These are phyloP conservation scores for Sporothrix pallida DNA, from an alignment of 2,329 filamentous ascomycete species.

Conservation along the genomic window DNA sequence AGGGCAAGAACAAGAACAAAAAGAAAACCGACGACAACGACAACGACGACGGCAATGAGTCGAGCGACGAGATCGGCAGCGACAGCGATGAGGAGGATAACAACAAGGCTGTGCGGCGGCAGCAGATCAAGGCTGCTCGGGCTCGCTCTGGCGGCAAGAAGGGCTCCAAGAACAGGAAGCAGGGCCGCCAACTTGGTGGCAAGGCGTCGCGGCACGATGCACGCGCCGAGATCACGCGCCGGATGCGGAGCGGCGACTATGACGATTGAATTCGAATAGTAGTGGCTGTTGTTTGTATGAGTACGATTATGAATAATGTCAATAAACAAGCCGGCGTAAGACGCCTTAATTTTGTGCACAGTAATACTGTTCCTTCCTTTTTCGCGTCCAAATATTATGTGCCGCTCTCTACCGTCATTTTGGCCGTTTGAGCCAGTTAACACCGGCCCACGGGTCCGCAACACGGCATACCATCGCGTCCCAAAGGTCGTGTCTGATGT, in stretches of 20 bases:
- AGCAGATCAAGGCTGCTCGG: neutral
- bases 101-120: neutral
- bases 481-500: neutral
- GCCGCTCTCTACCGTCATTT: neutral
- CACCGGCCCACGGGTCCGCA: neutral
- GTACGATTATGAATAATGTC: conserved; percentile 8
- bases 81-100: neutral
- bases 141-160: neutral
- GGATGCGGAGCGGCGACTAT: conserved; percentile 8
- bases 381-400: neutral
- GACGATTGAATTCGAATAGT: neutral
- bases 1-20: too few species aligned
- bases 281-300: neutral
- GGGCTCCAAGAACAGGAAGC: conserved; percentile 14
- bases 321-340: neutral
- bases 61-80: neutral
- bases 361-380: neutral
- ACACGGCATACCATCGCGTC: conserved; percentile 6
- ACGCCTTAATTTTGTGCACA: neutral
- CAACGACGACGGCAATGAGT: neutral
- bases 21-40: neutral
- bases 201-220: conserved; percentile 9
- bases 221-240: conserved; percentile 10
- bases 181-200: neutral
- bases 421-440: conserved; percentile 13